Evolutionary conservation across 768 basidiomycete species (phyloP), one percentile per base, ranked within the genome.

Genomic region (Thelephora ganbajun): DNA sequence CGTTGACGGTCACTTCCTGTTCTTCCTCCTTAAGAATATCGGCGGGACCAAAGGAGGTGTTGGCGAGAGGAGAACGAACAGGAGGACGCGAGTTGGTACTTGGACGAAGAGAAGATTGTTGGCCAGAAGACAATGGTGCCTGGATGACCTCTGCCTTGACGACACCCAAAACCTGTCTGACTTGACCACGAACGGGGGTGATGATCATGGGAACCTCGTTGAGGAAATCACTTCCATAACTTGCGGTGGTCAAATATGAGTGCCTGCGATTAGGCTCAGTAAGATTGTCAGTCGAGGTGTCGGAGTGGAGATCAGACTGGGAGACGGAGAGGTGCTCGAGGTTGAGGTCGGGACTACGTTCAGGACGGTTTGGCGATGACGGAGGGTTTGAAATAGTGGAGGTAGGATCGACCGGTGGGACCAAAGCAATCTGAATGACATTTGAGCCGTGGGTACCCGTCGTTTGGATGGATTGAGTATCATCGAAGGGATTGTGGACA

Each of bases 381-480:
- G 63, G 47, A 36, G 62, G 49, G 18, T 16, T 22, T 5, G 41
- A 33, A 13, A 37, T 39, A 22, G 49, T 36, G 51, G 61, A 43
- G 2, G 51, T 53, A 18, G 63, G 60, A 11, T 73, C 70, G 18
- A 76, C 76, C 14, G 82, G 76, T 19, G 80, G 65, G 33, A 89
- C 80, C 37, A 89, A 70, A 11, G 86, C 86, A 50, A 90, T 89
- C 51, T 86, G 86, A 49, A 90, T 90, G 53, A 88, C 86, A 54
- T 90, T 90, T 19, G 87, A 84, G 37, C 76, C 76, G 58, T 84
- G 80, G 12, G 85, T 81, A 39, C 76, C 72, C n/a, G 80, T 77
- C 23, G 87, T 90, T 62, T 85, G 83, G 50, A 90, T 90, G 35
- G 86, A 89, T 43, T 82, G 76, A 22, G 63, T 65, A 56, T 90